phyloP scores from a whole-genome alignment of 2,329 filamentous ascomycete genomes.

The Hypoxylon sp. region DNA sequence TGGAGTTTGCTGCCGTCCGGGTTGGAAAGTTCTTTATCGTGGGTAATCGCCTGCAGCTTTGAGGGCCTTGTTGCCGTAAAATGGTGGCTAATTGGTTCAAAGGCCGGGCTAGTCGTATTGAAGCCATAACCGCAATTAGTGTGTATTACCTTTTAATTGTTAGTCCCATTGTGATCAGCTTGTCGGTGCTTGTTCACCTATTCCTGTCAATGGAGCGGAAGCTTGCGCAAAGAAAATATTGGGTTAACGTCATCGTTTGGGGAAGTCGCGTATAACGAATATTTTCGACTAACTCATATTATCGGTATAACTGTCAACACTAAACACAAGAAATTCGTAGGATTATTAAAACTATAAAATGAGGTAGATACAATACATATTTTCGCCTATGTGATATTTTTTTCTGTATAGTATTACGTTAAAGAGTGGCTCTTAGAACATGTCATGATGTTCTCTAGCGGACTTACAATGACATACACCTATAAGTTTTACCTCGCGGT shows the following conservation, averaged over 20 bases:
- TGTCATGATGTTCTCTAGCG: not conserved
- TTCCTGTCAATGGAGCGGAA: constrained; percentile 17
- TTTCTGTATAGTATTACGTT: not conserved
- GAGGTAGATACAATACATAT: not conserved
- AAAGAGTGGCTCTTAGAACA: not conserved
- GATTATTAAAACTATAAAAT: no score
- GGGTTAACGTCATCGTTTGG: constrained; percentile 48
- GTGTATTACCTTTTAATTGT: constrained; percentile 31
- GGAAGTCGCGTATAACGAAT: constrained; percentile 22
- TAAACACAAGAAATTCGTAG: not conserved
- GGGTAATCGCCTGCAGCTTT: constrained; percentile 32
- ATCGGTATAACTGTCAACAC: not conserved
- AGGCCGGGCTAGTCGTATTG: constrained; percentile 42
- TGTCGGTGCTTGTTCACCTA: constrained; percentile 1
- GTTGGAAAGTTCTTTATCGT: constrained; percentile 10
- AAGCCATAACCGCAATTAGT: constrained; percentile 45
- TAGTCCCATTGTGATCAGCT: constrained; percentile 28
- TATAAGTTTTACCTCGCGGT: not conserved
- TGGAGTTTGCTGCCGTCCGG: constrained; percentile 20
- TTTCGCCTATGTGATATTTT: not conserved
- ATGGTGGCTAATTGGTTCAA: constrained; percentile 31
- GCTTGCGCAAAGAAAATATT: constrained; percentile 45
- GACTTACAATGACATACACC: not conserved
- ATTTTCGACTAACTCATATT: not conserved
- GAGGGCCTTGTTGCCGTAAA: constrained; percentile 34